Evolutionary conservation across 768 basidiomycete species (phyloP).

Genomic region (Boletales sp.): DNA sequence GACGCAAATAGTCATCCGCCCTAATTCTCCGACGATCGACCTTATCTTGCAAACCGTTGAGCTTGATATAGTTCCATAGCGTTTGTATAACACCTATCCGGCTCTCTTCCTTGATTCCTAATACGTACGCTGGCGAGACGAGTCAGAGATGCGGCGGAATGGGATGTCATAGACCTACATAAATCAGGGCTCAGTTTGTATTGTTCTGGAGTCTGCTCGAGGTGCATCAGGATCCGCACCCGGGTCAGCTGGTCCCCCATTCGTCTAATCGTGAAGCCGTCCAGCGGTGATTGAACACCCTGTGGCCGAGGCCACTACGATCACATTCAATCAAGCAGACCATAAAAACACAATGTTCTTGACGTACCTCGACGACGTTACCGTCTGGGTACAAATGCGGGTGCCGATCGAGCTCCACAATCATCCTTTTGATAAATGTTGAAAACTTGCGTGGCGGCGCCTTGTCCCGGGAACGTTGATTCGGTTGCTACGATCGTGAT

Average conservation of each 20-base stretch:
- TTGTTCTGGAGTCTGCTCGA: constrained; percentile 85
- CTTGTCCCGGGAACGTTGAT: constrained; percentile 63
- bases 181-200: constrained; percentile 78
- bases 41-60: constrained; percentile 79
- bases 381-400: constrained; percentile 75
- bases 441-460: constrained; percentile 73
- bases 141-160: constrained; percentile 1
- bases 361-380: constrained; percentile 81
- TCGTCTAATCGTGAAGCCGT: constrained; percentile 83
- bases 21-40: constrained; percentile 68
- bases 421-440: constrained; percentile 76
- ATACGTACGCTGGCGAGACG: constrained; percentile 44
- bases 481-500: constrained; percentile 42
- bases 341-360: background rate
- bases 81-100: constrained; percentile 76
- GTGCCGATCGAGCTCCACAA: constrained; percentile 87
- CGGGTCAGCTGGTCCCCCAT: constrained; percentile 77
- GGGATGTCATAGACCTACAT: constrained; percentile 35
- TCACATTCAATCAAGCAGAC: background rate
- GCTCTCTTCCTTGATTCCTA: constrained; percentile 84
- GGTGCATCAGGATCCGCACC: constrained; percentile 77
- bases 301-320: constrained; percentile 60
- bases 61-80: constrained; percentile 91
- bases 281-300: constrained; percentile 57
- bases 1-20: constrained; percentile 62